Percentiles rank a stretch among this genome's conserved stretches.
Evolutionary conservation across 495 filamentous ascomycete genomes (phyloP).

Genomic region (Penicillium alfredii): DNA sequence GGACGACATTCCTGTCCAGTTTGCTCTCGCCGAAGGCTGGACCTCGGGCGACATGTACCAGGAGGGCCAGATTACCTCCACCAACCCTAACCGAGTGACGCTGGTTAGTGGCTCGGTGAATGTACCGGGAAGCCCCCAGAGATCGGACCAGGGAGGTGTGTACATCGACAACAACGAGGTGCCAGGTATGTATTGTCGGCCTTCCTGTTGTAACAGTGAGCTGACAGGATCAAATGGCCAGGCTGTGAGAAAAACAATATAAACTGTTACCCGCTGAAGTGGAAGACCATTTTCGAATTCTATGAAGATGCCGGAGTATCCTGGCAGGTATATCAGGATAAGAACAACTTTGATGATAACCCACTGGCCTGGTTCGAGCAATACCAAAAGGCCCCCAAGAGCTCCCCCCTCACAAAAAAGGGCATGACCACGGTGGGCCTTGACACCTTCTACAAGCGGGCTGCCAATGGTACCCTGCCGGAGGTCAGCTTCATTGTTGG

Average conservation of each 20-base stretch:
- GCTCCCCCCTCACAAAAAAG: constrained; percentile 35
- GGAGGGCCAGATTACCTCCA: constrained; percentile 49
- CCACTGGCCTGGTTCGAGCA: constrained; percentile 50
- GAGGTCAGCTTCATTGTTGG: constrained; percentile 50
- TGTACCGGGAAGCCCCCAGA: constrained; percentile 45
- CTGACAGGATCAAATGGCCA: constrained; percentile 3
- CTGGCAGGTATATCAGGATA: constrained; percentile 51
- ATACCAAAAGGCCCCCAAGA: constrained; percentile 38
- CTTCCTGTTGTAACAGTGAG: neutral
- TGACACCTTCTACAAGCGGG: constrained; percentile 45
- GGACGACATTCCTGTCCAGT: constrained; percentile 48
- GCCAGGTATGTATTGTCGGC: constrained; percentile 25
- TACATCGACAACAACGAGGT: constrained; percentile 54
- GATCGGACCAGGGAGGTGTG: constrained; percentile 37
- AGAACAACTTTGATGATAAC: constrained; percentile 52
- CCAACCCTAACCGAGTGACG: constrained; percentile 51
- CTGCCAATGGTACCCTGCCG: constrained; percentile 47
- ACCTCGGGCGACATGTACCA: constrained; percentile 54
- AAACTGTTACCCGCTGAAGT: constrained; percentile 50
- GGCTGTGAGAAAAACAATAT: constrained; percentile 40
- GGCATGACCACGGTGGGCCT: constrained; percentile 42
- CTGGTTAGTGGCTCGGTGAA: constrained; percentile 49
- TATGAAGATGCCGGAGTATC: constrained; percentile 48
- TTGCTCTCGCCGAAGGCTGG: constrained; percentile 49
- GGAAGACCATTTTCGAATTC: constrained; percentile 49